phyloP scores from a whole-genome alignment of 1,284 basidiomycete genomes.

The Ustilago hordei region DNA sequence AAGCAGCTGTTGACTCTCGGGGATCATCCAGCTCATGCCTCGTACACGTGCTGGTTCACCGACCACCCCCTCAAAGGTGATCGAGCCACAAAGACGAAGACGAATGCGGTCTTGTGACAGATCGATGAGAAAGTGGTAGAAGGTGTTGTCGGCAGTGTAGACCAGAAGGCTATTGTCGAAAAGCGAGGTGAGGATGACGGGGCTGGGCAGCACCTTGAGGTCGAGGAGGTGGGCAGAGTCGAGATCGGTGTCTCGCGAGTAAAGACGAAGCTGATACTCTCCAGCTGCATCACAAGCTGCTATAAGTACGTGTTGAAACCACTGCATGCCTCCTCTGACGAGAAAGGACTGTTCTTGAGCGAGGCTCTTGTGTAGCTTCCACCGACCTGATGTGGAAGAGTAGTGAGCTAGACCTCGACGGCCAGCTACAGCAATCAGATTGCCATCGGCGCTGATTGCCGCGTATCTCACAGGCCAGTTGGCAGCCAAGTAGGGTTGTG shows the following conservation, averaged over 20 bases:
- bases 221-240: conserved; percentile 85
- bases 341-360: conserved; percentile 89
- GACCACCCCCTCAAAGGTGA: conserved; percentile 92
- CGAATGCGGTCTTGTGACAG: conserved; percentile 85
- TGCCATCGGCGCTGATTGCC: conserved; percentile 88
- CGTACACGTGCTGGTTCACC: conserved; percentile 85
- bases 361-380: conserved; percentile 88
- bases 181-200: conserved; percentile 74
- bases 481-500: conserved; percentile 84
- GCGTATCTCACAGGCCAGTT: conserved; percentile 98
- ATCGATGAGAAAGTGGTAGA: conserved; percentile 91
- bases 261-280: conserved; percentile 78
- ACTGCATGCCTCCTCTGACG: conserved; percentile 90
- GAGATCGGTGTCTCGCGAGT: conserved; percentile 94
- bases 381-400: conserved; percentile 89
- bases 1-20: conserved; percentile 88
- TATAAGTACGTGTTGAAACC: conserved; percentile 97
- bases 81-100: conserved; percentile 88
- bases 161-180: conserved; percentile 97
- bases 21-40: conserved; percentile 97
- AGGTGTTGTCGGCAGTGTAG: conserved; percentile 94
- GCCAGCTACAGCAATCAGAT: conserved; percentile 92
- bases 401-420: conserved; percentile 92
- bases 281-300: conserved; percentile 76
- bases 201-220: conserved; percentile 80